A percentile compares a stretch with the other conserved stretches of the same genome.
Evolutionary conservation across 1,284 basidiomycete species (phyloP).

Genomic region (Austropuccinia psidii): DNA sequence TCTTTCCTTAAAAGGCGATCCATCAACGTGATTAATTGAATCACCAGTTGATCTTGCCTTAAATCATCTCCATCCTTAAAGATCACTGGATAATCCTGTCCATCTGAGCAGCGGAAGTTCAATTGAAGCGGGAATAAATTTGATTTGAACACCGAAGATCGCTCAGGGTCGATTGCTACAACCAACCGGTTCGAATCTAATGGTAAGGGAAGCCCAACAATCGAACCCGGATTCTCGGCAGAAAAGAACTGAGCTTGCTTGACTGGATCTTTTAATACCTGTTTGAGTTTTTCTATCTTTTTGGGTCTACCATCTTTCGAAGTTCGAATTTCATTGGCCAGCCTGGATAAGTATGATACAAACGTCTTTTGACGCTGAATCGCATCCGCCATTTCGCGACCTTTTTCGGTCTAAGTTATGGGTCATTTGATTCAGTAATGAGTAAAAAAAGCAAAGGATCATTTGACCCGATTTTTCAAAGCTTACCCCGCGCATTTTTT

Average conservation of each 20-base stretch:
- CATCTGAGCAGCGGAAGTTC: conserved; percentile 57
- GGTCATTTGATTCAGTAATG: conserved; percentile 37
- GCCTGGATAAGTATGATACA: conserved; percentile 69
- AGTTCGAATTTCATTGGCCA: conserved; percentile 74
- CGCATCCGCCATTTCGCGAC: conserved; percentile 67
- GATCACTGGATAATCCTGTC: conserved; percentile 74
- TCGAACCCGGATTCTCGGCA: conserved; percentile 57
- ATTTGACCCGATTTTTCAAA: not conserved
- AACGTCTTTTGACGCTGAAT: conserved; percentile 78
- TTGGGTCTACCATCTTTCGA: conserved; percentile 89
- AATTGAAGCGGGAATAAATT: conserved; percentile 86
- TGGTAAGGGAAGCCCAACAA: conserved; percentile 55
- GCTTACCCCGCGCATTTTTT: conserved; percentile 69
- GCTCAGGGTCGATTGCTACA: conserved; percentile 77
- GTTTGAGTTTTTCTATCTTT: conserved; percentile 89
- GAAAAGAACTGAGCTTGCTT: conserved; percentile 61
- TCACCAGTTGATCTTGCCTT: conserved; percentile 93
- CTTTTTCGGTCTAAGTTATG: conserved; percentile 58
- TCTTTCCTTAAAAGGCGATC: conserved; percentile 87
- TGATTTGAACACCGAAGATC: conserved; percentile 94
- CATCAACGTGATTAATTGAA: conserved; percentile 96
- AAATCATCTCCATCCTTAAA: conserved; percentile 99
- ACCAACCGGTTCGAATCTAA: conserved; percentile 75
- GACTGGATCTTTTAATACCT: conserved; percentile 74
- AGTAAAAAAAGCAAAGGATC: conserved; percentile 35